phyloP scores from a whole-genome alignment of 73 alveolate species.

The Symbiodinium natans region DNA sequence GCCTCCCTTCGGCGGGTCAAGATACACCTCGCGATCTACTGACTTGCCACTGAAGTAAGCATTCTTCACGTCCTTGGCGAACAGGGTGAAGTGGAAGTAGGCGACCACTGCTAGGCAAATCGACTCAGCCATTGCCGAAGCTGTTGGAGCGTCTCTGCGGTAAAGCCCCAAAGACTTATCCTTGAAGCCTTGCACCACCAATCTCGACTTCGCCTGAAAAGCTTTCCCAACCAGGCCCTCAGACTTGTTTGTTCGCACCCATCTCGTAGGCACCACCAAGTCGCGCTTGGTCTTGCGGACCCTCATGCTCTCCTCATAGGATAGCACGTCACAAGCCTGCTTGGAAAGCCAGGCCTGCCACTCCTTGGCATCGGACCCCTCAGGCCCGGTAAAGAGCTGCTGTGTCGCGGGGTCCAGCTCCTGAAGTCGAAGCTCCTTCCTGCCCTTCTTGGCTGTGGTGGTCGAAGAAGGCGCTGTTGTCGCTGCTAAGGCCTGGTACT shows the following conservation, averaged over 20 bases:
- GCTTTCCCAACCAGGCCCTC: not conserved
- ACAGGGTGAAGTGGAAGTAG: not conserved
- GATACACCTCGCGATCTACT: not conserved
- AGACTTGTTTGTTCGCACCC: not conserved
- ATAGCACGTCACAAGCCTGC: not conserved
- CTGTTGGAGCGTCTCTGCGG: not conserved
- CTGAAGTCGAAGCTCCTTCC: not conserved
- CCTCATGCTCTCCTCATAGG: not conserved
- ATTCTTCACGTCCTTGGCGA: constrained; percentile 13
- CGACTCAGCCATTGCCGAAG: not conserved
- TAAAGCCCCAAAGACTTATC: not conserved
- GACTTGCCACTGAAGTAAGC: not conserved
- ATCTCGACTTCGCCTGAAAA: not conserved
- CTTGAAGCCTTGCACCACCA: constrained; percentile 2
- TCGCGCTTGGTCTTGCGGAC: not conserved
- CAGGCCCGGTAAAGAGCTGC: not conserved
- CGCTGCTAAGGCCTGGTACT: not conserved
- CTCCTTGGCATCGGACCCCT: constrained; percentile 12
- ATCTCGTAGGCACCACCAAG: not conserved
- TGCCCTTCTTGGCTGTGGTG: not conserved
- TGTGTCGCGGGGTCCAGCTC: not conserved
- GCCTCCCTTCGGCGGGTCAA: not conserved
- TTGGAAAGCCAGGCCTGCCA: not conserved
- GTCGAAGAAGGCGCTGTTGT: too few species aligned
- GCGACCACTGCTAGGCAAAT: not conserved